Evolutionary conservation across 2,329 filamentous ascomycete genomes (phyloP), one percentile per base, ranked within the genome.

Genomic region (Arthrocladium fulminans): DNA sequence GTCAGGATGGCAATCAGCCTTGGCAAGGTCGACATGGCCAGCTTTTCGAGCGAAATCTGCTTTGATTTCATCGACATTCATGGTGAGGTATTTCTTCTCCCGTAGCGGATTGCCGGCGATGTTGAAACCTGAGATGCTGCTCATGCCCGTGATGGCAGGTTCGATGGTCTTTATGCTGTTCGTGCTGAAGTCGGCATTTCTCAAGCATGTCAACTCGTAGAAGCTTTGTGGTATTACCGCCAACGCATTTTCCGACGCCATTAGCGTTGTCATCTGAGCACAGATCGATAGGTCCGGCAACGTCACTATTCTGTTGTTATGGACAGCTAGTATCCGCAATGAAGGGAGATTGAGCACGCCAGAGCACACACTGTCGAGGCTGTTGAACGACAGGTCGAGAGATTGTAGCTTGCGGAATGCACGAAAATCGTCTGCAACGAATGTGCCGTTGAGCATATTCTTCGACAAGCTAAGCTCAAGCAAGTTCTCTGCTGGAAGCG

Each of bases 71-170:
- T 88, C 84, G 0, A 86, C 88, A 19, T 77, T 76, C 68, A 94
- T 86, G 0, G 79, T 84, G 12, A 89, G 72, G 57, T 92, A 88
- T 62, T 88, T 95, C 62, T 85, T 88, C 62, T 96, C 88, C 12
- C 86, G 77, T 12, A 98, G 70, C 0, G 92, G 92, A 59, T 98
- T 98, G n/a, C 88, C 88, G 37, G 81, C 82, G 25, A 98, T 72
- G 3, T 83, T 80, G 35, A 97, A 76, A 61, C 82, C 82, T 17
- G 80, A 75, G 8, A 98, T 69, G 38, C 69, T 81, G 4, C 87
- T 80, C 88, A 97, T 95, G 22, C 79, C 71, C 3, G 83, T 84
- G 50, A 97, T 79, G 54, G 81, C 81, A 0, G 86, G 76, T 24
- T 92, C 86, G 6, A 98, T 65, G 10, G 78, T 72, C 2, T 79